Evolutionary conservation across 2,329 filamentous ascomycete genomes (phyloP), one percentile per base, ranked within the genome.

Genomic region (Diaporthe sp.): DNA sequence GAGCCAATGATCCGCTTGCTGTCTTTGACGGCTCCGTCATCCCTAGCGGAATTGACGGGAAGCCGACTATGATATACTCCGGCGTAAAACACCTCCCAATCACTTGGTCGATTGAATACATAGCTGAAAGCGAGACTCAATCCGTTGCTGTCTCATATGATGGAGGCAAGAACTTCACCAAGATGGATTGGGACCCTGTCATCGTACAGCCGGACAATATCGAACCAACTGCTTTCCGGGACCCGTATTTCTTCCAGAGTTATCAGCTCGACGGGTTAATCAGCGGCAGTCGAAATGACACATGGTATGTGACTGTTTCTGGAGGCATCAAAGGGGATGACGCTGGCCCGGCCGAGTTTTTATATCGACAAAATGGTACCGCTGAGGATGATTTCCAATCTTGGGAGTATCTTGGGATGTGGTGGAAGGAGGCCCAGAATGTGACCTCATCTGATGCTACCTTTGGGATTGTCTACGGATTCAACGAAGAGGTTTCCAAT

Each of bases 1-100:
- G 72, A 17, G 17, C 55, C 9, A 74, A 87, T 67, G 86, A 87
- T 70, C 84, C 83, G 0, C 77, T 87, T 25, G 85, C 85, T 60
- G 85, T 88, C 20, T 87, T 87, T 72, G 86, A 87, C 67, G 86
- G 86, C 5, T 83, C 82, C 17, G 84, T 87, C 20, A 86, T 87
- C 61, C 85, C 86, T 13, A 78, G 73, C 4, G 86, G 85, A 7
- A 85, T 87, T 76, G 83, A 85, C 31, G 86, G 85, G 15, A 84
- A 82, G 6, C 85, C 86, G 4, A 88, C 86, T 0, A 79, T 87
- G 10, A 79, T 87, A 4, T 87, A 88, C 76, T 86, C 86, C 3
- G 85, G 84, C 3, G 85, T 87, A 17, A 83, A 82, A 31, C 85
- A 83, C 75, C 78, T 87, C 6, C 86, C 86, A 0, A 87, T 88